A percentile compares a stretch with the other conserved stretches of the same genome.
These are phyloP conservation scores for Sicyos baderoa DNA, from an alignment of 306 rosid species.

Conservation along the genomic window DNA sequence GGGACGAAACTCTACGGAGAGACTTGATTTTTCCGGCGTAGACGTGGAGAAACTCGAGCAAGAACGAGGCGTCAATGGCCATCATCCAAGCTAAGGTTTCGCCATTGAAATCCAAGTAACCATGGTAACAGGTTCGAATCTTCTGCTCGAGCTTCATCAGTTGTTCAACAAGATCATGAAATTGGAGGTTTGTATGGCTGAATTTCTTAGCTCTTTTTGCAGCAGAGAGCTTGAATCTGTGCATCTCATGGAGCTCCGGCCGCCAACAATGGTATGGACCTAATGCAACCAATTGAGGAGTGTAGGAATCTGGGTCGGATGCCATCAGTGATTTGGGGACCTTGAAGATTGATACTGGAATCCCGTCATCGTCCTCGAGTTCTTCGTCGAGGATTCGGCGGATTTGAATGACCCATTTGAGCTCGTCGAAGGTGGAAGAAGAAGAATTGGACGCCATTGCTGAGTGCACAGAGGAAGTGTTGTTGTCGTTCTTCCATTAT, in stretches of 20 bases:
- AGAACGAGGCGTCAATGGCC: conserved; percentile 62
- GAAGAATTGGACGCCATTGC: not conserved
- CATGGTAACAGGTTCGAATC: conserved; percentile 60
- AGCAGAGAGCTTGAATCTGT: conserved; percentile 54
- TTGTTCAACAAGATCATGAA: conserved; percentile 43
- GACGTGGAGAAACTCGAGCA: conserved; percentile 61
- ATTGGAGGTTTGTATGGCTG: conserved; percentile 26
- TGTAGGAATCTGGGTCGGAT: conserved; percentile 45
- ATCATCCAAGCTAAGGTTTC: conserved; percentile 81
- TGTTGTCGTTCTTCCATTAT: not conserved
- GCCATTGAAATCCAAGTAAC: conserved; percentile 53
- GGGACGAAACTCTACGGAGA: conserved; percentile 31
- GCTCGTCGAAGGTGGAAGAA: conserved; percentile 47
- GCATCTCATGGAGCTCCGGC: conserved; percentile 73
- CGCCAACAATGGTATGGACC: conserved; percentile 76
- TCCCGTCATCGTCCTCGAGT: conserved; percentile 43
- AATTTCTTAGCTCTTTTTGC: conserved; percentile 47
- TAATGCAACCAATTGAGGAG: conserved; percentile 64
- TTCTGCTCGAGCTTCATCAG: conserved; percentile 36
- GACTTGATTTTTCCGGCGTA: conserved; percentile 30
- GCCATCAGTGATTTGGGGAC: conserved; percentile 37
- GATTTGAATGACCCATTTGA: conserved; percentile 51
- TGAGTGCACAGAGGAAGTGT: not conserved
- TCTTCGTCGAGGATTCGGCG: conserved; percentile 56
- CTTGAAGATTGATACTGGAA: conserved; percentile 52